A percentile compares a stretch with the other conserved stretches of the same genome.
phyloP scores from a whole-genome alignment of 2,329 filamentous ascomycete genomes.

The Alternaria sp. region DNA sequence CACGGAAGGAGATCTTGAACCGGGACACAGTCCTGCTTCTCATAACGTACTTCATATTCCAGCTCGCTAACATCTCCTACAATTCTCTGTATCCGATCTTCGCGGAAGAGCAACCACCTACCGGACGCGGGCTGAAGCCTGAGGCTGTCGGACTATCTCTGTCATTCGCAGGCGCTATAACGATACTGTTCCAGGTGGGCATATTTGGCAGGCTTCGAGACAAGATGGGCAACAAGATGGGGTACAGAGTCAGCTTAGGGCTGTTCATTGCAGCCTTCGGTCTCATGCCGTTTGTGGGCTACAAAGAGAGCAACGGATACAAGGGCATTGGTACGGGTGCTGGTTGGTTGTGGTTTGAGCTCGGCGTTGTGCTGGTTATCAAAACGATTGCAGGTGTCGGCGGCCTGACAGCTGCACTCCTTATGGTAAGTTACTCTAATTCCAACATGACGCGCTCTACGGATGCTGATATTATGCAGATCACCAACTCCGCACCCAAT shows the following conservation, averaged over 20 bases:
- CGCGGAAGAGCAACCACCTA: conserved; percentile 74
- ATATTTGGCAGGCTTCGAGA: conserved; percentile 81
- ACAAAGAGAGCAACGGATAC: conserved; percentile 63
- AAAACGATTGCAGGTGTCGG: conserved; percentile 92
- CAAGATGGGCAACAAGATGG: conserved; percentile 81
- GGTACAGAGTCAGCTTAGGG: conserved; percentile 78
- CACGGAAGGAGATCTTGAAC: conserved; percentile 70
- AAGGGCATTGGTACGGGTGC: conserved; percentile 66
- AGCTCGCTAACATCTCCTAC: conserved; percentile 92
- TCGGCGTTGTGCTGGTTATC: conserved; percentile 80
- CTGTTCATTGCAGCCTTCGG: conserved; percentile 83
- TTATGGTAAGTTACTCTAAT: conserved; percentile 68
- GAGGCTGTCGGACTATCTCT: conserved; percentile 84
- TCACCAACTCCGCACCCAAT: conserved; percentile 91
- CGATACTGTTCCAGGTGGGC: conserved; percentile 88
- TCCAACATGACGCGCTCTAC: background rate
- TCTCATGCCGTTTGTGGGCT: conserved; percentile 88
- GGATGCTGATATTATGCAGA: conserved; percentile 56
- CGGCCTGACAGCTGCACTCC: conserved; percentile 85
- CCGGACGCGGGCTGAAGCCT: conserved; percentile 76
- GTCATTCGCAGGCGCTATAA: conserved; percentile 81
- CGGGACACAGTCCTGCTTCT: conserved; percentile 83
- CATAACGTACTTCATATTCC: conserved; percentile 87
- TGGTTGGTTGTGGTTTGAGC: conserved; percentile 76
- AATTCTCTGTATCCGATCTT: conserved; percentile 97